Base-by-base conservation (phyloP, 352 stramenopile genomes). In the Globisporangium paddicum region DNA sequence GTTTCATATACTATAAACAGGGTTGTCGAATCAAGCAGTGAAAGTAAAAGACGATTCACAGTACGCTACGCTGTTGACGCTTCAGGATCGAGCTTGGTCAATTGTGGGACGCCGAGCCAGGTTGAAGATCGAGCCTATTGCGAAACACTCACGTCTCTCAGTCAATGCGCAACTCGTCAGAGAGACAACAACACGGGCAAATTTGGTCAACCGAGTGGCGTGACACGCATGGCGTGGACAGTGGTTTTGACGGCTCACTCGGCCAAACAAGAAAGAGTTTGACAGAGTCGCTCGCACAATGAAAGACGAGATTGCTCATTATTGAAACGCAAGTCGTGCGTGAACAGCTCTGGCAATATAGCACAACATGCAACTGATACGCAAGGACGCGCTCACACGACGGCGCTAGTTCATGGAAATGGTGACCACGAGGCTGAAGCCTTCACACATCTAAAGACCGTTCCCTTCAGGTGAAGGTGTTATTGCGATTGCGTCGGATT, bases 201-300 rank as follows among this genome's bases (percentile, higher is more conserved):
- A 49, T 37, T 49, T 58, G 37, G 35, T 48, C 30, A 58, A 58
- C 5, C 16, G 28, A 5, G 19, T 11, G 37, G 7, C 10, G 37
- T 58, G 51, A 58, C 52, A 58, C 52, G 52, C 52, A 58, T 37
- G 52, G 25, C 52, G 52, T 58, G 52, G 52, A 58, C 18, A 35
- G 18, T 3, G 14, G 19, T 25, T 58, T 58, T 58, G 52, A 40
- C 28, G 50, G 21, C 35, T 49, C 23, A 10, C 11, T 19, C 11
- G 28, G n/a, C 8, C n/a, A 26, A 47, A 5, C 41, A 8, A 26
- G 9, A 35, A 6, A 37, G 40, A 54, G 6, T n/a, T n/a, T n/a
- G n/a, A n/a, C n/a, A n/a, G n/a, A n/a, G n/a, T n/a, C n/a, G n/a
- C n/a, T n/a, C n/a, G n/a, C n/a, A n/a, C n/a, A n/a, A n/a, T n/a